Percentiles rank a stretch among this genome's conserved stretches.
These are phyloP conservation scores for Leccinum solheimii DNA, from an alignment of 1,284 basidiomycete genomes.

Conservation along the genomic window DNA sequence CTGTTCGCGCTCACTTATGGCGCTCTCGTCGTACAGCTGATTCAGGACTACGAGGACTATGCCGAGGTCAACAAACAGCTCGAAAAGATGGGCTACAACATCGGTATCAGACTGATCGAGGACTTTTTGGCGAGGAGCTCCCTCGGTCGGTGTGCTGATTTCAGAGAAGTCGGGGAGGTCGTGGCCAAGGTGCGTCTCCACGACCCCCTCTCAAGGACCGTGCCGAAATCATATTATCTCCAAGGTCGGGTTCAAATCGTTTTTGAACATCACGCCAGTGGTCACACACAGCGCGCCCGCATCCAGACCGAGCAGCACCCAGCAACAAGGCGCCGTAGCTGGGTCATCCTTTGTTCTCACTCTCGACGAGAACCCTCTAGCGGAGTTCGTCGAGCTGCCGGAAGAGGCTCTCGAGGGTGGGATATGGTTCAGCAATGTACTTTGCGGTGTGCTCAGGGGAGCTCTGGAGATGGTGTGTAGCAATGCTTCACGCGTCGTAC, in stretches of 20 bases:
- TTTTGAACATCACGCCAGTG: slow-evolving; percentile 89
- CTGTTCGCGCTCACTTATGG: slow-evolving; percentile 97
- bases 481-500: slow-evolving; percentile 6
- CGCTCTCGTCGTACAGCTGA: slow-evolving; percentile 95
- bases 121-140: slow-evolving; percentile 94
- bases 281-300: slow-evolving; percentile 67
- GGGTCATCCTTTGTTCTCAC: slow-evolving; percentile 76
- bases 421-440: slow-evolving; percentile 95
- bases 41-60: slow-evolving; percentile 99
- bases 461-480: slow-evolving; percentile 91
- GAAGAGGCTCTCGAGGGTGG: slow-evolving; percentile 91
- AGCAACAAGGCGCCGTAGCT: slow-evolving; percentile 39
- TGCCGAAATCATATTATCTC: neutral
- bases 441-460: slow-evolving; percentile 92
- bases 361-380: slow-evolving; percentile 94
- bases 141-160: slow-evolving; percentile 85
- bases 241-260: slow-evolving; percentile 98
- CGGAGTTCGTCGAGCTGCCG: slow-evolving; percentile 97
- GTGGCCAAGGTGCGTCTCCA: slow-evolving; percentile 72
- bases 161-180: slow-evolving; percentile 92
- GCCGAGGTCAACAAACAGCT: slow-evolving; percentile 84
- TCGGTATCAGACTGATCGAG: slow-evolving; percentile 94
- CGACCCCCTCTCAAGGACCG: neutral
- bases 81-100: slow-evolving; percentile 97
- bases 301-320: slow-evolving; percentile 42